Evolutionary conservation across 495 filamentous ascomycete genomes (phyloP).

Genomic region (Hypoxylon crocopeplum): DNA sequence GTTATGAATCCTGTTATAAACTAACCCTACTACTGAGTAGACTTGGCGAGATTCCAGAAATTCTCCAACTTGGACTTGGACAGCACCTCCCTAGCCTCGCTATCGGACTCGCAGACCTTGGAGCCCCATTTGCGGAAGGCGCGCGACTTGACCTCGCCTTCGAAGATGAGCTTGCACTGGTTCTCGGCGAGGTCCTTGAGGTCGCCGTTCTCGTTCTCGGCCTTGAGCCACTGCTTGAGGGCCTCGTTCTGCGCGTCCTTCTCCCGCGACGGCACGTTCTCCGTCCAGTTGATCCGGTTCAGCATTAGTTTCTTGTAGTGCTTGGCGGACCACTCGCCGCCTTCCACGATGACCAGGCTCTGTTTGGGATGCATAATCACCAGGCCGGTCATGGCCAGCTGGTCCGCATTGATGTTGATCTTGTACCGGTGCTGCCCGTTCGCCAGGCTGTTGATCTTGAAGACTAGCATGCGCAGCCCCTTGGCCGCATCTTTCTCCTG

Average conservation of each 20-base stretch:
- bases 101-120: conserved; percentile 87
- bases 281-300: conserved; percentile 92
- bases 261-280: conserved; percentile 75
- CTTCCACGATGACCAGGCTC: conserved; percentile 89
- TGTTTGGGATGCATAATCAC: conserved; percentile 89
- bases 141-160: conserved; percentile 80
- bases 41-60: conserved; percentile 94
- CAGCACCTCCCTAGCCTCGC: conserved; percentile 81
- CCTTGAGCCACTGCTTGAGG: conserved; percentile 74
- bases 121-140: conserved; percentile 86
- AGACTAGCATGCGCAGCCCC: conserved; percentile 83
- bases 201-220: conserved; percentile 79
- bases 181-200: conserved; percentile 82
- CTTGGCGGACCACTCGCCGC: conserved; percentile 78
- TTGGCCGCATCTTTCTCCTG: conserved; percentile 87
- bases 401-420: conserved; percentile 88
- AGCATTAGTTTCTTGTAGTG: conserved; percentile 87
- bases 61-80: conserved; percentile 87
- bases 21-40: conserved; percentile 20
- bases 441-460: conserved; percentile 83
- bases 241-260: conserved; percentile 64
- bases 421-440: conserved; percentile 94
- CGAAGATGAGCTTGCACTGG: conserved; percentile 81
- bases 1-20: background rate
- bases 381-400: conserved; percentile 82